Conservation (phyloP, 2,329 filamentous ascomycete species). For the Westerdykella sp. region DNA sequence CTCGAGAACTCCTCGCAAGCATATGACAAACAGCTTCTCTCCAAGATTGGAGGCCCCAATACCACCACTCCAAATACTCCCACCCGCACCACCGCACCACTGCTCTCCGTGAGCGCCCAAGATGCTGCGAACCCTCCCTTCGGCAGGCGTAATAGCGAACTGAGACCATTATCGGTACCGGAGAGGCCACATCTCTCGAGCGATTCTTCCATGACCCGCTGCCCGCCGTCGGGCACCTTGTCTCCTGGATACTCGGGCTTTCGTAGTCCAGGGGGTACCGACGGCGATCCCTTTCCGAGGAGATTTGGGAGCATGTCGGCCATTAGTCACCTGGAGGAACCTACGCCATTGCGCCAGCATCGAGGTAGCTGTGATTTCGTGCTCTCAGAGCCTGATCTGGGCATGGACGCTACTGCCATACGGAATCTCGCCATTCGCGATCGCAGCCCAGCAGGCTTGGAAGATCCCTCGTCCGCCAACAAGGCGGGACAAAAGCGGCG, state of each 20-base stretch:
- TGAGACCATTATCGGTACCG: conserved; percentile 43
- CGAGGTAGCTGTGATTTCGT: conserved; percentile 58
- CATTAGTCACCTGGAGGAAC: conserved; percentile 44
- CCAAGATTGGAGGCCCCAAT: conserved; percentile 56
- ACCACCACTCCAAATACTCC: conserved; percentile 45
- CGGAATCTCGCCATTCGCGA: conserved; percentile 51
- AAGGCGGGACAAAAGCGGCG: conserved; percentile 57
- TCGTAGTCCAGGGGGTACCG: conserved; percentile 37
- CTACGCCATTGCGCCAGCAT: conserved; percentile 47
- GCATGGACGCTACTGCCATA: conserved; percentile 50
- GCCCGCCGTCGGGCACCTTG: conserved; percentile 38
- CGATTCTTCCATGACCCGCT: conserved; percentile 38
- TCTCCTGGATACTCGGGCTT: conserved; percentile 40
- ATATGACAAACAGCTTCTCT: conserved; percentile 57
- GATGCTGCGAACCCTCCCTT: conserved; percentile 31
- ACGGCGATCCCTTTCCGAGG: conserved; percentile 28
- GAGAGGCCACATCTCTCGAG: conserved; percentile 36
- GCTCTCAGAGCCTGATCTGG: conserved; percentile 47
- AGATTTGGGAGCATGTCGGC: conserved; percentile 47
- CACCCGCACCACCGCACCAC: conserved; percentile 15
- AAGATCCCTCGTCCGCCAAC: conserved; percentile 39
- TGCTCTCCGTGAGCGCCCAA: conserved; percentile 28
- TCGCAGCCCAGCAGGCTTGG: conserved; percentile 41
- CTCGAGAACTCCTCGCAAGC: conserved; percentile 55
- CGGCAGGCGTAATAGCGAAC: conserved; percentile 39